Base-by-base conservation (phyloP, 2,329 filamentous ascomycete species). In the Fusarium tupiense region DNA sequence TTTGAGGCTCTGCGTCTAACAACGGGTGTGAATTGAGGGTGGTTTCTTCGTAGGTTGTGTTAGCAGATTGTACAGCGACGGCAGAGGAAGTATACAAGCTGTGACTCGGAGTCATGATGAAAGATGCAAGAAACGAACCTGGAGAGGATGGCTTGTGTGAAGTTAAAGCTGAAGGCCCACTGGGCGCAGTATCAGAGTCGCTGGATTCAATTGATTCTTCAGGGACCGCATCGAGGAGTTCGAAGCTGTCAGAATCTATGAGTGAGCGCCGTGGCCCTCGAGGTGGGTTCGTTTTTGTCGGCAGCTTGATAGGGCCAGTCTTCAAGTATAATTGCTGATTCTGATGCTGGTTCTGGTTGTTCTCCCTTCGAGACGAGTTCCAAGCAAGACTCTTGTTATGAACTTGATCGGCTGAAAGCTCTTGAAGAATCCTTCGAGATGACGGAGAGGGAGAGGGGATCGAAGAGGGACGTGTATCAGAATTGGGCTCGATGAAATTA, bases 211-310 rank as follows among this genome's bases (percentile, higher is more conserved):
- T 72, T 46, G 77, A 65, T 67, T 82, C 81, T 56, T 82, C 81
- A 43, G 75, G 67, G n/a, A 82, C 80, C 20, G 74, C 75, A 73
- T 79, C 77, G 35, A 82, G 77, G 56, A 81, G 80, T 62, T 81
- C 79, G 65, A 83, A 84, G 4, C 76, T 81, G 35, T 82, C 78
- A n/a, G 72, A 61, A 37, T 80, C 77, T 54, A 81, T 73, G 38
- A 77, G 74, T 24, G 80, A 77, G n/a, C 81, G 82, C 43, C 79
- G 79, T 67, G 77, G 77, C 60, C 72, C 68, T 54, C 77, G 77
- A 57, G 78, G 72, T 24, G 71, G 58, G 19, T 46, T 60, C 63
- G 68, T 47, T 71, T 69, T 64, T 56, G 37, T 11, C 22, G 24
- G 50, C 37, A 58, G 54, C 66, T 72, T 72, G 72, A 66, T 35